Base-by-base conservation (phyloP, 768 basidiomycete genomes). In the Hypholoma fasciculare region DNA sequence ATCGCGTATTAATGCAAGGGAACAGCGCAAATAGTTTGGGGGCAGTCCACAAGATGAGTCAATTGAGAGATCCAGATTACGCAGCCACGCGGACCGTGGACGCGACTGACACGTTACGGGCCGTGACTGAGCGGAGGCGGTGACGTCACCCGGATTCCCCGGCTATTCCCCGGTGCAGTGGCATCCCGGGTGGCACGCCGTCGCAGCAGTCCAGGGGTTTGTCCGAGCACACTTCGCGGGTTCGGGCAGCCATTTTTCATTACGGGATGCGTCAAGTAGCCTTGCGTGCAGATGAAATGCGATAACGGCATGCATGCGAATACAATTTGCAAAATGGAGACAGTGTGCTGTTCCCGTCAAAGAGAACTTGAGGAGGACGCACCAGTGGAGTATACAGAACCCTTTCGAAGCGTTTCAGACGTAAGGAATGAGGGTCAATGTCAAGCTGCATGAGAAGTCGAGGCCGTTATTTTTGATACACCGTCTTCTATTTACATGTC, bases 301-400 rank as follows among this genome's bases (percentile, higher is more conserved):
- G 54, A 48, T 54, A 54, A 54, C 54, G 54, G 54, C 44, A 54
- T 20, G 44, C 44, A 39, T 34, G 8, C 26, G 43, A 54, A 54
- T 54, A 47, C 30, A 54, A 17, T 52, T 27, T 30, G 48, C 23
- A 49, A 49, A 49, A 49, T 49, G 48, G 27, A 49, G 48, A 34
- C 23, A 47, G 23, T 34, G 30, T 34, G 30, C 19, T 44, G 49
- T 30, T n/a, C 16, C 23, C 38, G 37, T 38, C 37, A 42, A 20
- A 36, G 51, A 52, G 38, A 40, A 52, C 37, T 23, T n/a, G 38
- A 34, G 30, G 30, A 34, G 30, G 6, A 34, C 30, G 30, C 30
- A 34, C 30, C 30, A 34, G 30, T 34, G 30, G 30, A 34, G 30
- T 34, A 7, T 34, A 34, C 30, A 34, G 6, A 34, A 34, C 30